These are phyloP conservation scores for Ophiostoma ips DNA, from an alignment of 2,329 filamentous ascomycete genomes.

Conservation along the genomic window DNA sequence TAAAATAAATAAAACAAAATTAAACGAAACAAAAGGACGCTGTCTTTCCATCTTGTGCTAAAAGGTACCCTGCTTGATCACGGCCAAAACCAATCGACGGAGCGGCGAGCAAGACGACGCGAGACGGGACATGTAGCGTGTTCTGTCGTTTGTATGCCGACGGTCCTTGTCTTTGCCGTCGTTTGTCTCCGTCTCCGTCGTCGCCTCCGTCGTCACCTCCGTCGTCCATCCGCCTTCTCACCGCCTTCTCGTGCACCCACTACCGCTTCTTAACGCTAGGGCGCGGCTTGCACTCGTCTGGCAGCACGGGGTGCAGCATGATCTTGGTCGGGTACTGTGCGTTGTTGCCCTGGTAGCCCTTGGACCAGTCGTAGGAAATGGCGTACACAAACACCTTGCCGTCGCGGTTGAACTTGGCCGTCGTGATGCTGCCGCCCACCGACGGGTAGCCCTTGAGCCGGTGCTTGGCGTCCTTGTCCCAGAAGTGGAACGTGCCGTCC, in stretches of 20 bases:
- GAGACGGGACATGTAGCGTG: no score
- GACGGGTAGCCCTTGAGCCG: conserved; percentile 77
- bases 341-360: conserved; percentile 79
- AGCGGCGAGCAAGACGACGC: not conserved
- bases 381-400: conserved; percentile 81
- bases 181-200: no score
- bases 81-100: not conserved
- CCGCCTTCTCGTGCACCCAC: no score
- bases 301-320: conserved; percentile 64
- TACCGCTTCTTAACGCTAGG: conserved; percentile 45
- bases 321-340: conserved; percentile 64
- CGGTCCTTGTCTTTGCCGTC: no score
- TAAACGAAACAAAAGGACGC: conserved; percentile 6
- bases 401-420: conserved; percentile 79
- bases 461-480: conserved; percentile 87
- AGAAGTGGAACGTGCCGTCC: conserved; percentile 94
- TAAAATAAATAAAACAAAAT: conserved; percentile 2
- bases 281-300: conserved; percentile 49
- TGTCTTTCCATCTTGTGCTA: conserved; percentile 5
- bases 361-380: conserved; percentile 95
- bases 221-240: no score
- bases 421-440: conserved; percentile 74
- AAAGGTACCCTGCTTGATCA: conserved; percentile 5
- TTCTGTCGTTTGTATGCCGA: no score
- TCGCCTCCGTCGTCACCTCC: no score